Percentiles rank a stretch among this genome's conserved stretches.
phyloP scores from a whole-genome alignment of 306 rosid species.

The Ceratonia siliqua region DNA sequence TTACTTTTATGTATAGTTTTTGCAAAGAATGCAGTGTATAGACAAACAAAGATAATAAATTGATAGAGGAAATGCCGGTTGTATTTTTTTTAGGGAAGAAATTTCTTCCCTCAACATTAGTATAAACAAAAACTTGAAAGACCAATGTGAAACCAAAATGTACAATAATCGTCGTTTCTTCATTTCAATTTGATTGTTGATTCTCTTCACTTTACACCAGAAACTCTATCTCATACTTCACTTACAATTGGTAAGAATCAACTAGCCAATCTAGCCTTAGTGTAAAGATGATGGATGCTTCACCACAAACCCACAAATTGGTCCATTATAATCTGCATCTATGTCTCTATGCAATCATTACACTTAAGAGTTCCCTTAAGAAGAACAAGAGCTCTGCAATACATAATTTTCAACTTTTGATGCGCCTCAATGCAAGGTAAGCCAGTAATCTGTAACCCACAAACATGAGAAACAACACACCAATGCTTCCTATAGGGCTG shows the following conservation, averaged over 20 bases:
- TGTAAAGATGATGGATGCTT: constrained; percentile 22
- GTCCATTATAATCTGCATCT: constrained; percentile 19
- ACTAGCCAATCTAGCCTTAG: constrained; percentile 22
- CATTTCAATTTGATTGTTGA: constrained; percentile 25
- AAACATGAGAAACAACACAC: constrained; percentile 65
- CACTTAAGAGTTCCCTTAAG: neutral
- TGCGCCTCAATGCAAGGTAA: constrained; percentile 70
- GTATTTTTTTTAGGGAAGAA: too few relatives aligned
- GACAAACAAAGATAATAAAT: neutral
- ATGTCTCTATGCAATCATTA: constrained; percentile 5
- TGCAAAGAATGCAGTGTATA: neutral
- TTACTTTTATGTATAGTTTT: too few relatives aligned
- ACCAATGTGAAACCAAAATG: constrained; percentile 33
- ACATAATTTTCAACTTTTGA: constrained; percentile 45
- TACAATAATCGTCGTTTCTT: constrained; percentile 29
- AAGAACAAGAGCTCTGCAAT: constrained; percentile 1
- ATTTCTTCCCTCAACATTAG: constrained; percentile 25
- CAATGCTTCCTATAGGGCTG: constrained; percentile 53
- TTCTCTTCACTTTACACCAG: constrained; percentile 40
- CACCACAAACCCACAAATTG: constrained; percentile 34
- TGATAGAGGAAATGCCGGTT: neutral
- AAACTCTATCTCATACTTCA: constrained; percentile 34
- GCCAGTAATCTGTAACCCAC: constrained; percentile 74
- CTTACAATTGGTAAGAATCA: constrained; percentile 37
- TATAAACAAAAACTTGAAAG: constrained; percentile 32